Evolutionary conservation across 2,329 filamentous ascomycete species (phyloP).

Genomic region (Scedosporium boydii): DNA sequence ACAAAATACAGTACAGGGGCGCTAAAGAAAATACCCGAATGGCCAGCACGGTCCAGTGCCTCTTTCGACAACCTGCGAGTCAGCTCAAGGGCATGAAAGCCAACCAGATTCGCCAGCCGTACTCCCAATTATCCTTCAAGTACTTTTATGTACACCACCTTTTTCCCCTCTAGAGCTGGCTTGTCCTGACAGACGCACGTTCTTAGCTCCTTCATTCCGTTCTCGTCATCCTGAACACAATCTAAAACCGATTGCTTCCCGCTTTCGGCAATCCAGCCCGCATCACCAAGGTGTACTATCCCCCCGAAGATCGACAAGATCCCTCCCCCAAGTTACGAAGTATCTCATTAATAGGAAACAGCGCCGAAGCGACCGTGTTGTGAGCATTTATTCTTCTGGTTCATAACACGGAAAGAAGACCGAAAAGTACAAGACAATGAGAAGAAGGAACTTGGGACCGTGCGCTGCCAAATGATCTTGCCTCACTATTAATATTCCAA

Average conservation of each 20-base stretch:
- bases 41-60: too few relatives aligned
- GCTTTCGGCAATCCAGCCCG: too few relatives aligned
- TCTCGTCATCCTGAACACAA: not conserved
- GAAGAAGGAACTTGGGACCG: not conserved
- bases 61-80: not conserved
- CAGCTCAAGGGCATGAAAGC: not conserved
- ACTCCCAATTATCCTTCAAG: not conserved
- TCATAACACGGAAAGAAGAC: not conserved
- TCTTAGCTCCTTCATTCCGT: not conserved
- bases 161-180: not conserved
- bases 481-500: too few relatives aligned
- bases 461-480: not conserved
- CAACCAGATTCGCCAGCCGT: not conserved
- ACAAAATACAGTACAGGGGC: not conserved
- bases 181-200: not conserved
- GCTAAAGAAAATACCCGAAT: conserved; percentile 2
- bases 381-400: not conserved
- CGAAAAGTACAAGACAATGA: not conserved
- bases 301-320: too few relatives aligned
- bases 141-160: not conserved
- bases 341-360: too few relatives aligned
- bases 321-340: too few relatives aligned
- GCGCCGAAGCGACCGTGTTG: too few relatives aligned
- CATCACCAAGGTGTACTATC: too few relatives aligned
- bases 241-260: too few relatives aligned